phyloP scores from a whole-genome alignment of 106 monocot species.

The Acorus gramineus region DNA sequence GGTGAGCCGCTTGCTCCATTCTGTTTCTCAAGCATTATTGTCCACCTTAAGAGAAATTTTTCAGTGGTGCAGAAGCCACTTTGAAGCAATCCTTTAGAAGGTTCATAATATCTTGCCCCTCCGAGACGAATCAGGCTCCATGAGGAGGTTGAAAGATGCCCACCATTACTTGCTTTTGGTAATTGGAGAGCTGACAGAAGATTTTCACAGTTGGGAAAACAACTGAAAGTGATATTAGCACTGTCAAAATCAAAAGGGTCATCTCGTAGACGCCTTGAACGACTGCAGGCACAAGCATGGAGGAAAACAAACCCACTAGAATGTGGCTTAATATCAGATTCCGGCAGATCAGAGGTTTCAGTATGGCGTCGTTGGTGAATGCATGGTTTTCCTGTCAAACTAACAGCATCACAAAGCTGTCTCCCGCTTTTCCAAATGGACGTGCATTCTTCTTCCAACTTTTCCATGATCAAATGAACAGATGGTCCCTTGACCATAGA shows the following conservation, averaged over 20 bases:
- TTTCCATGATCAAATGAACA: conserved; percentile 38
- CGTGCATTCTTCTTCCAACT: conserved; percentile 75
- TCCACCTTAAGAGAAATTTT: conserved; percentile 67
- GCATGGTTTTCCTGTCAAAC: conserved; percentile 82
- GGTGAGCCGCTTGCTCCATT: conserved; percentile 11
- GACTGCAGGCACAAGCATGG: conserved; percentile 97
- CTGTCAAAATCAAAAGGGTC: conserved; percentile 86
- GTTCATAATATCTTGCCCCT: conserved; percentile 75
- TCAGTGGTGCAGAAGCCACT: conserved; percentile 57
- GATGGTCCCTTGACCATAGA: conserved; percentile 86
- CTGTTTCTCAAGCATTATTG: conserved; percentile 28
- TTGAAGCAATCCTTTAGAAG: conserved; percentile 82
- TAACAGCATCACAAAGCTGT: conserved; percentile 90
- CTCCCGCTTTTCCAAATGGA: conserved; percentile 81
- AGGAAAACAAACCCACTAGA: conserved; percentile 87
- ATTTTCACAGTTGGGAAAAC: conserved; percentile 58
- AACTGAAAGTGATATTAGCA: conserved; percentile 58
- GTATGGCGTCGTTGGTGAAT: conserved; percentile 54
- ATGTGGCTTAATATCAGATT: conserved; percentile 29
- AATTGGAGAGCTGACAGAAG: conserved; percentile 47
- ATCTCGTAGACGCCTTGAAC: conserved; percentile 57
- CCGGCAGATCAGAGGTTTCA: conserved; percentile 3
- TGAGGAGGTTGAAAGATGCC: conserved; percentile 25
- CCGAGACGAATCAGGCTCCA: conserved; percentile 79
- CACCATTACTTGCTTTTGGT: conserved; percentile 29